Conservation (phyloP, 805 yeast species). For the Pichia gijzeniarum region DNA sequence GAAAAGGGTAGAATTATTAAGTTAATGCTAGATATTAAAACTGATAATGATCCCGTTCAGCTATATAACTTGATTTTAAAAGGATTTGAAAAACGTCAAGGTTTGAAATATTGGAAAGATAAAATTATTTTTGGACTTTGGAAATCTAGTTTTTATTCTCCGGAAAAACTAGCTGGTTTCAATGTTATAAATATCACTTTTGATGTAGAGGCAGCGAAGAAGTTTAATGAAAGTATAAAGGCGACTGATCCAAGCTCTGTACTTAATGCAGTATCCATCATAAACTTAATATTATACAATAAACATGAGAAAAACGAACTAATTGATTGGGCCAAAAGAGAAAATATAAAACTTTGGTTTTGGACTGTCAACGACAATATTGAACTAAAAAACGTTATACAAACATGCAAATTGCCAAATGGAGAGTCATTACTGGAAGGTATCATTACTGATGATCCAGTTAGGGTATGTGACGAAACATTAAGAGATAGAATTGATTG, state of each 20-base stretch:
- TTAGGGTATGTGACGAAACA: constrained; percentile 5
- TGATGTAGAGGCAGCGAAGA: constrained; percentile 19
- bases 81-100: constrained; percentile 18
- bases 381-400: constrained; percentile 18
- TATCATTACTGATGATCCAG: constrained; percentile 21
- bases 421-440: constrained; percentile 17
- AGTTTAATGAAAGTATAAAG: constrained; percentile 19
- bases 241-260: constrained; percentile 14
- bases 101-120: constrained; percentile 28
- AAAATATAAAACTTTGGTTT: constrained; percentile 28
- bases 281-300: constrained; percentile 20
- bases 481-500: not conserved
- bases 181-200: constrained; percentile 29
- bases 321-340: constrained; percentile 13
- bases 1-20: constrained; percentile 32
- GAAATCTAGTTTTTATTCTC: constrained; percentile 26
- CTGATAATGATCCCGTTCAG: constrained; percentile 26
- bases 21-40: constrained; percentile 35
- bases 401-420: constrained; percentile 8
- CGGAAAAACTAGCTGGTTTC: constrained; percentile 22
- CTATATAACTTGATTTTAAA: constrained; percentile 23
- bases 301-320: constrained; percentile 16
- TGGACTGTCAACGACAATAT: constrained; percentile 31
- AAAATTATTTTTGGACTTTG: constrained; percentile 34
- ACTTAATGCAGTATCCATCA: constrained; percentile 21